phyloP scores from a whole-genome alignment of 768 basidiomycete species.

The Lyophyllum decastes region DNA sequence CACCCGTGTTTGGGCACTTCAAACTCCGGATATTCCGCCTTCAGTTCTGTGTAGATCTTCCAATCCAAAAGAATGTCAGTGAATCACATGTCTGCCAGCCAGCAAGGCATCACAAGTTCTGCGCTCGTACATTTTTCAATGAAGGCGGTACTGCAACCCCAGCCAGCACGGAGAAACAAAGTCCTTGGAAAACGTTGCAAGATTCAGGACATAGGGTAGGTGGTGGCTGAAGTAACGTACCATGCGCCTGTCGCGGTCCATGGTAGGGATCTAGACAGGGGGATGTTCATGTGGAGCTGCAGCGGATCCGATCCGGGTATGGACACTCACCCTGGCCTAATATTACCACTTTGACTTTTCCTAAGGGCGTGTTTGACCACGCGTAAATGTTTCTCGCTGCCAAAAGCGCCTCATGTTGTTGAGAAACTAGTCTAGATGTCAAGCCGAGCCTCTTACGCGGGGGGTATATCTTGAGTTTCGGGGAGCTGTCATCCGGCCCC shows the following conservation, averaged over 20 bases:
- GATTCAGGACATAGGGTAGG: conserved; percentile 10
- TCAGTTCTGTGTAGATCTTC: conserved; percentile 88
- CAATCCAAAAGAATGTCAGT: conserved; percentile 13
- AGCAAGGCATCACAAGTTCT: not conserved
- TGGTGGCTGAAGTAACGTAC: conserved; percentile 36
- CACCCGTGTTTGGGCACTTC: conserved; percentile 82
- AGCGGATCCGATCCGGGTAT: conserved; percentile 7
- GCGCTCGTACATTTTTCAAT: conserved; percentile 67
- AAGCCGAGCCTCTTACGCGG: conserved; percentile 51
- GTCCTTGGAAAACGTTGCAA: conserved; percentile 47
- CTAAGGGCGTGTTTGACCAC: conserved; percentile 88
- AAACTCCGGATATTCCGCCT: conserved; percentile 80
- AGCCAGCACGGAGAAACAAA: conserved; percentile 87
- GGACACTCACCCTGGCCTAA: conserved; percentile 61
- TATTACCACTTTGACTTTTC: conserved; percentile 85
- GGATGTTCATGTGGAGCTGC: conserved; percentile 10
- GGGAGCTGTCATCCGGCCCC: conserved; percentile 47
- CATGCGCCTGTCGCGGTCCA: conserved; percentile 80
- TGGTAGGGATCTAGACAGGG: conserved; percentile 72
- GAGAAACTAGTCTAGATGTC: conserved; percentile 1
- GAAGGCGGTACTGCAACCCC: conserved; percentile 81
- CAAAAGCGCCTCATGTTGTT: conserved; percentile 5
- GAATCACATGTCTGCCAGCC: not conserved
- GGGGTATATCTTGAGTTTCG: conserved; percentile 70
- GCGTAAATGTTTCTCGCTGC: conserved; percentile 82